These are phyloP conservation scores for Kuraishia cidri DNA, from an alignment of 805 yeast genomes.

Conservation along the genomic window DNA sequence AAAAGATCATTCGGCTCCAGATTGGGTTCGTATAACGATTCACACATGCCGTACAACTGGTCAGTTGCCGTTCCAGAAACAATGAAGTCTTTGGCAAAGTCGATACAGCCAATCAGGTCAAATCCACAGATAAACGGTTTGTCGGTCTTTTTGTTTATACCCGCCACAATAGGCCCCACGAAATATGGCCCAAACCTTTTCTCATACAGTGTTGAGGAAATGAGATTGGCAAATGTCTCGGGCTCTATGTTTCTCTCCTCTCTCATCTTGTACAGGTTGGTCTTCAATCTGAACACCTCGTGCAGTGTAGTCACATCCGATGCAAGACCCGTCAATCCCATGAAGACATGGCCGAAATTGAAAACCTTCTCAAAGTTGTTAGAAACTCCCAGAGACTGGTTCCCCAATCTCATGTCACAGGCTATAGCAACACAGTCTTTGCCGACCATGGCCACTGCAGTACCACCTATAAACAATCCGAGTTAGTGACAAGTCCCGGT, in stretches of 20 bases:
- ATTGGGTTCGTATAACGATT: constrained; percentile 87
- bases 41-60: constrained; percentile 98
- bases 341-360: constrained; percentile 73
- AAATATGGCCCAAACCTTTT: constrained; percentile 94
- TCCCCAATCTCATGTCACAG: constrained; percentile 87
- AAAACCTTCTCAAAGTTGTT: constrained; percentile 92
- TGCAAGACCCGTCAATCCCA: constrained; percentile 94
- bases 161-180: constrained; percentile 95
- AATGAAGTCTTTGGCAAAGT: constrained; percentile 87
- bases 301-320: constrained; percentile 84
- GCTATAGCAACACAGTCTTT: constrained; percentile 98
- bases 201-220: constrained; percentile 83
- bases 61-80: constrained; percentile 97
- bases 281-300: constrained; percentile 75
- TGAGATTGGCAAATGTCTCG: constrained; percentile 84
- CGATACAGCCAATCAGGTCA: constrained; percentile 95
- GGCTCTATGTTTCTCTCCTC: constrained; percentile 95
- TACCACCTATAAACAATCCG: constrained; percentile 53
- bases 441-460: constrained; percentile 98
- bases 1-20: constrained; percentile 92
- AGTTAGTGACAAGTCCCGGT: neutral
- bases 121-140: constrained; percentile 93
- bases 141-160: constrained; percentile 72
- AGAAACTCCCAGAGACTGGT: constrained; percentile 86
- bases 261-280: constrained; percentile 80